Percentiles rank a stretch among this genome's conserved stretches.
These are phyloP conservation scores for Aspergillus sp. DNA, from an alignment of 2,329 filamentous ascomycete genomes.

Conservation along the genomic window DNA sequence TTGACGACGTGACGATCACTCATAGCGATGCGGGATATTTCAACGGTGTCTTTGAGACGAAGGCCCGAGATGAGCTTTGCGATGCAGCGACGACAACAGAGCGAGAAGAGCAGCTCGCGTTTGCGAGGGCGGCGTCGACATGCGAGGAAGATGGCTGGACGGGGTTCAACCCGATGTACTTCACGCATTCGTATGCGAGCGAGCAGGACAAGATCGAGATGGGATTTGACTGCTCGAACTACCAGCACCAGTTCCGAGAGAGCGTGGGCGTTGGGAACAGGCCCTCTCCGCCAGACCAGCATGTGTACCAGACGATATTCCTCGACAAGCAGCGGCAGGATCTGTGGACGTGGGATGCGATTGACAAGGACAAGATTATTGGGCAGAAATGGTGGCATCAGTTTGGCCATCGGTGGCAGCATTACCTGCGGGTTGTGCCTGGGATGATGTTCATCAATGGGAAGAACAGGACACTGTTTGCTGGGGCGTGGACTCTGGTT, in stretches of 20 bases:
- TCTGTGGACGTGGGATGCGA: conserved; percentile 58
- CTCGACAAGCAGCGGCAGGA: conserved; percentile 57
- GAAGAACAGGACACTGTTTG: conserved; percentile 61
- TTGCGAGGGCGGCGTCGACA: conserved; percentile 39
- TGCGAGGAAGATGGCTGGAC: conserved; percentile 36
- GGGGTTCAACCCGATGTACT: conserved; percentile 60
- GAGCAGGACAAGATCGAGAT: conserved; percentile 58
- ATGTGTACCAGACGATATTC: conserved; percentile 69
- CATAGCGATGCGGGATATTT: conserved; percentile 60
- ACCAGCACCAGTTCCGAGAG: conserved; percentile 68
- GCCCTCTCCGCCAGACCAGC: conserved; percentile 51
- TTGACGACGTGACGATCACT: conserved; percentile 62
- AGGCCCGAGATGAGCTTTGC: conserved; percentile 52
- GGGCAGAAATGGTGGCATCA: conserved; percentile 64
- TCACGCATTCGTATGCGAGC: conserved; percentile 56
- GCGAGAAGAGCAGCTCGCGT: conserved; percentile 47
- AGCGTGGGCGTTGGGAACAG: conserved; percentile 25
- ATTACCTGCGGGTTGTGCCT: conserved; percentile 64
- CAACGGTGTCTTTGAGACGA: conserved; percentile 57
- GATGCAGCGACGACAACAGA: conserved; percentile 45
- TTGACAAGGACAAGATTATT: conserved; percentile 58
- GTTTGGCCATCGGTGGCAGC: conserved; percentile 60
- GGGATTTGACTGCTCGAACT: conserved; percentile 74
- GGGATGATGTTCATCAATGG: conserved; percentile 73
- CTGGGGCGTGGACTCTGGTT: conserved; percentile 68